phyloP scores from a whole-genome alignment of 2,329 filamentous ascomycete genomes.

The Sporothrix globosa region DNA sequence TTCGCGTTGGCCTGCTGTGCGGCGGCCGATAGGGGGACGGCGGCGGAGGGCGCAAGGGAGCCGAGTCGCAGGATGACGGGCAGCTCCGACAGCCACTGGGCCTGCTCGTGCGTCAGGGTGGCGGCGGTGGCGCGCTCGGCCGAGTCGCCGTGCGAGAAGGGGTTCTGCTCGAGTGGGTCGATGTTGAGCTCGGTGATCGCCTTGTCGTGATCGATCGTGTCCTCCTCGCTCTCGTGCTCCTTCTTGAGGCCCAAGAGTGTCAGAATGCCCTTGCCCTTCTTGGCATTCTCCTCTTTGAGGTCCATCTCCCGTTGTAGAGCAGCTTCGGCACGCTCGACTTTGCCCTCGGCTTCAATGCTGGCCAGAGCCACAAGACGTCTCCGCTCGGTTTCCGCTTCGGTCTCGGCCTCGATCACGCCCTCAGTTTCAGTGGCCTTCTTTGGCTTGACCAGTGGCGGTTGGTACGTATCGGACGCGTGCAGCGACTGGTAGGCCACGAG shows the following conservation, averaged over 20 bases:
- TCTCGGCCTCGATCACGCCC: conserved; percentile 1
- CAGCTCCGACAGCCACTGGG: conserved; percentile 68
- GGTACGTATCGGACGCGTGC: conserved; percentile 17
- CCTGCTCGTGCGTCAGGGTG: conserved; percentile 59
- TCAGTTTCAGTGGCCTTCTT: conserved; percentile 9
- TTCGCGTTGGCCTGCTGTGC: conserved; percentile 5
- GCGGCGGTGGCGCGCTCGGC: conserved; percentile 60
- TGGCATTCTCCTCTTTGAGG: conserved; percentile 9
- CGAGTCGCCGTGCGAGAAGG: conserved; percentile 44
- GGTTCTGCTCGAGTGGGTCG: conserved; percentile 32
- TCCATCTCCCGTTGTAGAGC: conserved; percentile 39
- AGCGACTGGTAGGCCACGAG: conserved; percentile 63
- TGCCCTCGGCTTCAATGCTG: conserved; percentile 32
- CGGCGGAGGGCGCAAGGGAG: conserved; percentile 47
- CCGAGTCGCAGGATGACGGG: conserved; percentile 80
- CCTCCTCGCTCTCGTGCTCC: conserved; percentile 29
- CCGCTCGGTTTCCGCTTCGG: conserved; percentile 30
- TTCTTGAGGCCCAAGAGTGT: conserved; percentile 6
- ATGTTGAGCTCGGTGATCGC: conserved; percentile 24
- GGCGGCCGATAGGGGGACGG: conserved; percentile 45
- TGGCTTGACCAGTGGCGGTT: background rate
- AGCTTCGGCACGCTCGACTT: conserved; percentile 30
- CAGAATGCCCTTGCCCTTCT: conserved; percentile 16
- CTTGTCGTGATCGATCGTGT: conserved; percentile 31
- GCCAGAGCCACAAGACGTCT: conserved; percentile 11